Conservation (phyloP, 345 rosid species). For the Hibiscus mutabilis region DNA sequence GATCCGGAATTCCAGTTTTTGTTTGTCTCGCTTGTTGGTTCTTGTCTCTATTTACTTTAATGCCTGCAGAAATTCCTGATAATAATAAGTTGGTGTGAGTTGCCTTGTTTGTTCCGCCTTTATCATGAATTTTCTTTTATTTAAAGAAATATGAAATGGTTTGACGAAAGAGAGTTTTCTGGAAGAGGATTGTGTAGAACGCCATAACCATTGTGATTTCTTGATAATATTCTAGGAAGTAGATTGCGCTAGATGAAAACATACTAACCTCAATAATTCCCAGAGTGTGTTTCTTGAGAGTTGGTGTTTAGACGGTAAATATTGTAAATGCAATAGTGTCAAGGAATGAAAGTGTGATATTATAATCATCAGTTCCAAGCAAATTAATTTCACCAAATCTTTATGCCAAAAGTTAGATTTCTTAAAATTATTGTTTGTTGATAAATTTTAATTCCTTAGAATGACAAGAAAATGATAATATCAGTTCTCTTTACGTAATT, state of each 20-base stretch:
- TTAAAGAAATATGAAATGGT: conserved; percentile 1
- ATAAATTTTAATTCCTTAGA: neutral
- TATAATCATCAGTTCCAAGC: neutral
- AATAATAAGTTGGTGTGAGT: conserved; percentile 83
- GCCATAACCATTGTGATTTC: neutral
- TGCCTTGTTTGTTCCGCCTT: conserved; percentile 10
- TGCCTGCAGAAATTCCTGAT: conserved; percentile 98
- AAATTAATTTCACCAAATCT: neutral
- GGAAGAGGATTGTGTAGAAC: neutral
- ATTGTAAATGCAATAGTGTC: neutral
- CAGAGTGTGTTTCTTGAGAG: neutral
- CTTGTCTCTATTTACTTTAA: conserved; percentile 75
- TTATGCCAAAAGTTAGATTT: neutral
- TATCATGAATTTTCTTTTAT: conserved; percentile 1
- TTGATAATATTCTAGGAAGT: neutral
- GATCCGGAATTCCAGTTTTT: conserved; percentile 70
- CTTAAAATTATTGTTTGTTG: neutral
- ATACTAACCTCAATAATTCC: neutral
- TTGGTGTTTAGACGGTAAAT: neutral
- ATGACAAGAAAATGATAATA: neutral
- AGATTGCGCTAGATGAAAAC: neutral
- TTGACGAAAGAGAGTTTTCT: neutral
- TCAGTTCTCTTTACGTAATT: conserved; percentile 13
- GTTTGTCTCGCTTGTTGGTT: conserved; percentile 72
- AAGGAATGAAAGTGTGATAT: neutral